Percentiles rank a stretch among this genome's conserved stretches.
Evolutionary conservation across 352 stramenopile species (phyloP).

Genomic region (Albugo laibachii): DNA sequence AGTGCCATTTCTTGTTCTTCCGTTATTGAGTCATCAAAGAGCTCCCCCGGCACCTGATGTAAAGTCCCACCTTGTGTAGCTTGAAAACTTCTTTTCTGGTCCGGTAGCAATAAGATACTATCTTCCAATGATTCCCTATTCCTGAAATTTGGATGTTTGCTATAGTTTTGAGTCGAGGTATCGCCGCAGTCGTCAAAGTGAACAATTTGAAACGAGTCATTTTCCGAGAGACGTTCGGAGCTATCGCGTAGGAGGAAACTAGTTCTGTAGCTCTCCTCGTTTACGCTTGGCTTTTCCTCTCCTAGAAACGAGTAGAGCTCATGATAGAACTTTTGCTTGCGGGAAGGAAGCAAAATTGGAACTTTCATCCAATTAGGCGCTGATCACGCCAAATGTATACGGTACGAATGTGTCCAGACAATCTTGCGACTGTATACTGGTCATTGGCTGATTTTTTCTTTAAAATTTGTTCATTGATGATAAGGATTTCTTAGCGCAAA

Average conservation of each 20-base stretch:
- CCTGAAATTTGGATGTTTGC: background rate
- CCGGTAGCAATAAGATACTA: too few relatives aligned
- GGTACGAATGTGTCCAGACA: too few relatives aligned
- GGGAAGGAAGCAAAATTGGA: conserved; percentile 24
- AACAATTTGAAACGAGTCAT: background rate
- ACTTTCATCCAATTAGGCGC: background rate
- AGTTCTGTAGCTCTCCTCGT: conserved; percentile 3
- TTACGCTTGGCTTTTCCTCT: conserved; percentile 11
- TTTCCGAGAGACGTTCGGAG: background rate
- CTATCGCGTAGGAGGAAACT: background rate
- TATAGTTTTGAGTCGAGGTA: background rate
- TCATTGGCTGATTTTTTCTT: too few relatives aligned
- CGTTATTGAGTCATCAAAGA: background rate
- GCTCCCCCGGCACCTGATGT: too few relatives aligned
- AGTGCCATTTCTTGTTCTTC: conserved; percentile 3
- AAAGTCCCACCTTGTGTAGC: too few relatives aligned
- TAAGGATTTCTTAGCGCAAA: too few relatives aligned
- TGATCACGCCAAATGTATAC: too few relatives aligned
- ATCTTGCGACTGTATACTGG: too few relatives aligned
- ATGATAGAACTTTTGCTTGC: conserved; percentile 65
- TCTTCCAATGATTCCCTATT: too few relatives aligned
- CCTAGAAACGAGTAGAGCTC: conserved; percentile 28
- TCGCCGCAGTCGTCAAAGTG: background rate
- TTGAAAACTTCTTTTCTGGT: too few relatives aligned
- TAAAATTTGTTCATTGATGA: too few relatives aligned